phyloP scores from a whole-genome alignment of 31 red algal genomes.

The Asparagopsis taxiformis region DNA sequence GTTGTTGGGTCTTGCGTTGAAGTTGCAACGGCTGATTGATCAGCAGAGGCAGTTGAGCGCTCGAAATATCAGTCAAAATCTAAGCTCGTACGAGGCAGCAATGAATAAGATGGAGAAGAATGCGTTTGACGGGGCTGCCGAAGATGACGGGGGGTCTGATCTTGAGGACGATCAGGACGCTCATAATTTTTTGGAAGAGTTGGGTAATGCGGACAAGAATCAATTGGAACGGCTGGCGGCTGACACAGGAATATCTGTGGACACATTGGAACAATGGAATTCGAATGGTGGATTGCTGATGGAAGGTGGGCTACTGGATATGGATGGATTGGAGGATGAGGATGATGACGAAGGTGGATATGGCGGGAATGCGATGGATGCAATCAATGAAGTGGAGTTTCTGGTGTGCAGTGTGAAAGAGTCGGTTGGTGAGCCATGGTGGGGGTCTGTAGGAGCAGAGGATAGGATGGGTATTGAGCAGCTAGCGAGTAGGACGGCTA shows the following conservation, averaged over 20 bases:
- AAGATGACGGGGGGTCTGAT: constrained; percentile 14
- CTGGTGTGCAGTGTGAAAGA: constrained; percentile 42
- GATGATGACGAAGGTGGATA: constrained; percentile 55
- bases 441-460: constrained; percentile 28
- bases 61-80: constrained; percentile 18
- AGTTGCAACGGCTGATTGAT: constrained; percentile 45
- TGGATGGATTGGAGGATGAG: constrained; percentile 28
- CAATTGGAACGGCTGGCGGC: constrained; percentile 31
- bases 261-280: constrained; percentile 10
- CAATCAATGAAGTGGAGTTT: constrained; percentile 48
- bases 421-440: constrained; percentile 32
- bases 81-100: constrained; percentile 17
- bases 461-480: constrained; percentile 39
- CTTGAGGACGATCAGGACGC: constrained; percentile 59
- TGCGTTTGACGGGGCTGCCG: constrained; percentile 1
- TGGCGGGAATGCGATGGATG: constrained; percentile 26
- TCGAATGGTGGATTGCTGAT: constrained; percentile 18
- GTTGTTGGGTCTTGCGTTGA: constrained; percentile 22
- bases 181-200: constrained; percentile 27
- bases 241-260: constrained; percentile 38
- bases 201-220: constrained; percentile 2
- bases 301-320: constrained; percentile 31
- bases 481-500: constrained; percentile 24
- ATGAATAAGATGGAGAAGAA: constrained; percentile 11
- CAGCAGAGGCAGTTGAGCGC: constrained; percentile 33